Evolutionary conservation across 2,329 filamentous ascomycete species (phyloP), one percentile per base, ranked within the genome.

Genomic region (Leptodontidium sp.): DNA sequence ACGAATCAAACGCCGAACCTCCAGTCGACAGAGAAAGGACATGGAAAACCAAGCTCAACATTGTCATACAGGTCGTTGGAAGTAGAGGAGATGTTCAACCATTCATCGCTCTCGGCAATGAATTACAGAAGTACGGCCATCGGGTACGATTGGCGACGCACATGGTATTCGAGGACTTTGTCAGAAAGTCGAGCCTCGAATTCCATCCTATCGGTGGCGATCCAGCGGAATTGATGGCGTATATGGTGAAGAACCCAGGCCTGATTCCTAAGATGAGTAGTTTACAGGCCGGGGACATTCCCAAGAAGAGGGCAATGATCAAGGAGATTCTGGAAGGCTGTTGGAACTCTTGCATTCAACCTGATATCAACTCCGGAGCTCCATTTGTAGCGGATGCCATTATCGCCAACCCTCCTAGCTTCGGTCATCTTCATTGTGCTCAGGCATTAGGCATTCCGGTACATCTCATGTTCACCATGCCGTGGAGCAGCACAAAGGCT

Each of bases 271-370:
- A 47, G 45, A 21, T 47, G 14, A 21, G 45, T 21, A 47, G 74
- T 89, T 0, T 96, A 61, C 88, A 88, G 67, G 90, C 85, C 70
- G 93, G 93, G 2, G 92, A 95, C 75, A 87, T 96, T 62, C 88
- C 85, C 57, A 90, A 89, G 78, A 85, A 92, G 40, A 85, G 93
- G 15, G 87, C 85, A 69, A 91, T 91, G 29, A 92, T 96, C 63
- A 87, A 88, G 66, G 86, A 92, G 68, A 94, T 95, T 71, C 81
- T 97, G 17, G 83, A 90, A 32, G 93, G 93, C 0, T 95, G 91
- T 75, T 97, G 93, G 93, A 84, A 89, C 71, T 93, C 92, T 0
- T 97, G 93, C 77, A 90, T 92, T 73, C 91, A 96, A 78, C 77
- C 80, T 1, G 73, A 76, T 64, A 64, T 65, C 5, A 43, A 49